Conservation (phyloP, 2,329 filamentous ascomycete genomes). For the Ceratocystis albifundus region DNA sequence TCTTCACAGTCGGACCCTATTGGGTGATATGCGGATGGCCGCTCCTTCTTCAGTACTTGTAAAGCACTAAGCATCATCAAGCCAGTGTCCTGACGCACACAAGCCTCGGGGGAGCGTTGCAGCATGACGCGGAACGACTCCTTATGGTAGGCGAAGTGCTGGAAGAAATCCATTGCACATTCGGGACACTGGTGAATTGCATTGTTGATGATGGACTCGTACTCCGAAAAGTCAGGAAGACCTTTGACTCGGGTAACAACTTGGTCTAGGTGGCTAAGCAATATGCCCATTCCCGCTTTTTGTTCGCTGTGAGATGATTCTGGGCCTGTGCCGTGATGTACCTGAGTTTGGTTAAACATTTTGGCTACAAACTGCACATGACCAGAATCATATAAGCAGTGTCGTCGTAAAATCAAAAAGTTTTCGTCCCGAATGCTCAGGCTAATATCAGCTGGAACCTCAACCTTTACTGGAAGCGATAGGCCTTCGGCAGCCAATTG, state of each 20-base stretch:
- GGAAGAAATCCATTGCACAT: slow-evolving; percentile 48
- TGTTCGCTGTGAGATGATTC: slow-evolving; percentile 36
- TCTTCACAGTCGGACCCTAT: slow-evolving; percentile 29
- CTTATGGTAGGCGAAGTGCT: slow-evolving; percentile 47
- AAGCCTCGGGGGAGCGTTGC: slow-evolving; percentile 46
- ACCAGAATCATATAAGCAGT: slow-evolving; percentile 64
- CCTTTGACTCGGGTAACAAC: slow-evolving; percentile 63
- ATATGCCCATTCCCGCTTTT: slow-evolving; percentile 42
- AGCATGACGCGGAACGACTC: slow-evolving; percentile 53
- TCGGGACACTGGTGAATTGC: slow-evolving; percentile 40
- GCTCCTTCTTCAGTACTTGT: slow-evolving; percentile 38
- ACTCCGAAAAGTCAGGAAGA: slow-evolving; percentile 47
- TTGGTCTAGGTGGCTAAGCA: slow-evolving; percentile 60
- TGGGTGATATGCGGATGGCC: slow-evolving; percentile 39
- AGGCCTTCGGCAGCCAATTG: slow-evolving; percentile 18
- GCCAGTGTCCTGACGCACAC: slow-evolving; percentile 44
- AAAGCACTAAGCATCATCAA: slow-evolving; percentile 44
- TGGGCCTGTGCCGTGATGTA: slow-evolving; percentile 25
- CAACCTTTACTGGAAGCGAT: slow-evolving; percentile 34
- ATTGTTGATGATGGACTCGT: slow-evolving; percentile 39
- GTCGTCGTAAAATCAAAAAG: slow-evolving; percentile 57
- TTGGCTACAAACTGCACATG: slow-evolving; percentile 57
- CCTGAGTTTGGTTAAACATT: slow-evolving; percentile 47
- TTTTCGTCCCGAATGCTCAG: slow-evolving; percentile 62
- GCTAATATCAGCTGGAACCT: slow-evolving; percentile 37